Conservation (phyloP, 2,329 filamentous ascomycete genomes). For the Lecanoromycetidae sp. region DNA sequence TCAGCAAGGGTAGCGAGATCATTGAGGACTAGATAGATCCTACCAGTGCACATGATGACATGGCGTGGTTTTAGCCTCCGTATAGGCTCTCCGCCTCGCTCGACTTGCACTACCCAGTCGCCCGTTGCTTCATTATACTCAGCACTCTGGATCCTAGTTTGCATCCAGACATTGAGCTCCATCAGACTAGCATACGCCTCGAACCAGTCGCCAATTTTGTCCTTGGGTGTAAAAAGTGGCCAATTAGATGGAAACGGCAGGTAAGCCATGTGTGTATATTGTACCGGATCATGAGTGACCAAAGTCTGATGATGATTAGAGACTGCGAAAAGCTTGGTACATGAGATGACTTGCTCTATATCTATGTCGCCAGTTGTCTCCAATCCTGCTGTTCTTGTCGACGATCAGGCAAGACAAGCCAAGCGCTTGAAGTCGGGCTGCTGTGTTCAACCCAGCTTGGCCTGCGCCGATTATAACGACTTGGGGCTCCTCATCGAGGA, state of each 20-base stretch:
- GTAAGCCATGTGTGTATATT: not conserved
- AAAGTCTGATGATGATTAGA: not conserved
- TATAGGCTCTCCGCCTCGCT: not conserved
- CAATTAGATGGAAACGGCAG: not conserved
- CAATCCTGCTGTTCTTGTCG: constrained; percentile 32
- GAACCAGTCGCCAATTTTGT: not conserved
- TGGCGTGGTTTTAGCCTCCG: not conserved
- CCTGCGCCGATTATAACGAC: constrained; percentile 29
- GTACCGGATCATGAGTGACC: not conserved
- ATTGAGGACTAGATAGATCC: too few relatives aligned
- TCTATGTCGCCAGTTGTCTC: constrained; percentile 36
- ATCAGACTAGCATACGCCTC: not conserved
- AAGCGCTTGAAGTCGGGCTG: constrained; percentile 34
- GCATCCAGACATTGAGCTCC: not conserved
- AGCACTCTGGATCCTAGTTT: not conserved
- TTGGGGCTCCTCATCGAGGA: constrained; percentile 14
- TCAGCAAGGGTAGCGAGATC: too few relatives aligned
- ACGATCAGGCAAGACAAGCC: constrained; percentile 34
- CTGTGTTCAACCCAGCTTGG: constrained; percentile 34
- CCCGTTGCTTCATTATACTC: not conserved
- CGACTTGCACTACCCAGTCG: not conserved
- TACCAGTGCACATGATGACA: not conserved
- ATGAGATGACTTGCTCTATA: constrained; percentile 22
- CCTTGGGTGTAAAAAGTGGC: not conserved
- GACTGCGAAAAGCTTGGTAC: not conserved